These are phyloP conservation scores for Circinella minor DNA, from an alignment of 371 early-diverging fungal genomes.

Conservation along the genomic window DNA sequence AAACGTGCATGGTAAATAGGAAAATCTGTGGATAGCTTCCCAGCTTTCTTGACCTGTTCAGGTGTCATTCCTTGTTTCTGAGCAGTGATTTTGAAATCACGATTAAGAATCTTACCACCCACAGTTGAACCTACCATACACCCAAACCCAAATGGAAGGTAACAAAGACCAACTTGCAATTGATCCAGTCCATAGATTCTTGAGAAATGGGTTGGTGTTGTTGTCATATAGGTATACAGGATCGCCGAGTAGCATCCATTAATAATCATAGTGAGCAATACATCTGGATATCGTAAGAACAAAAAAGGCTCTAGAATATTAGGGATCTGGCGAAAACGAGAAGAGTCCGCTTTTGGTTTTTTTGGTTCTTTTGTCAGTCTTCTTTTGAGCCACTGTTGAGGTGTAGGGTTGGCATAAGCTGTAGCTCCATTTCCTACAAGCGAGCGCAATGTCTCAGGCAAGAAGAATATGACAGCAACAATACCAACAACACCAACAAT, in stretches of 20 bases:
- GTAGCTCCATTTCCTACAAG: constrained; percentile 40
- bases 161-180: constrained; percentile 42
- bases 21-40: constrained; percentile 24
- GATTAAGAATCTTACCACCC: constrained; percentile 34
- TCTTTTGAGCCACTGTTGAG: constrained; percentile 23
- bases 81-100: constrained; percentile 31
- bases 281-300: constrained; percentile 27
- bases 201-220: constrained; percentile 30
- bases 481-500: constrained; percentile 55
- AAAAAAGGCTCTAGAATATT: constrained; percentile 14
- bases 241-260: constrained; percentile 25
- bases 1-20: constrained; percentile 38
- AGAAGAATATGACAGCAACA: constrained; percentile 48
- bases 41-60: constrained; percentile 15
- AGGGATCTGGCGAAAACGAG: constrained; percentile 15
- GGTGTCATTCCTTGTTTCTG: constrained; percentile 11
- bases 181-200: constrained; percentile 27
- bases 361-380: not conserved
- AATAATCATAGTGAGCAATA: constrained; percentile 22
- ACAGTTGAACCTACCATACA: constrained; percentile 32
- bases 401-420: constrained; percentile 37
- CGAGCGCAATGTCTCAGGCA: constrained; percentile 67
- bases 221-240: constrained; percentile 29
- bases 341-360: not conserved
- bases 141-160: constrained; percentile 35